Evolutionary conservation across 495 filamentous ascomycete genomes (phyloP).

Genomic region (Penicilliopsis zonata): DNA sequence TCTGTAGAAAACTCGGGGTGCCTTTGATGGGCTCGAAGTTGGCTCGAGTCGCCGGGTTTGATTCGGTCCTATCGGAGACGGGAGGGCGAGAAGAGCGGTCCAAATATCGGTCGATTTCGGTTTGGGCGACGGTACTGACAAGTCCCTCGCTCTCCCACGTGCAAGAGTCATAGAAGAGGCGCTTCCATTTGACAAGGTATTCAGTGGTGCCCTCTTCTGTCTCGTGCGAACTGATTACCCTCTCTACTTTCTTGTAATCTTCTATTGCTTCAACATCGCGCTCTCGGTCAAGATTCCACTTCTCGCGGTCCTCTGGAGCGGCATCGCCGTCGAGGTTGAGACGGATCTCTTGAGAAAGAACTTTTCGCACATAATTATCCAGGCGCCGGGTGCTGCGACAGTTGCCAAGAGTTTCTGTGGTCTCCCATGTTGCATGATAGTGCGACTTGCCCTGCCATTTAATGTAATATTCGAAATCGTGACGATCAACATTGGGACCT

Average conservation of each 20-base stretch:
- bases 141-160: constrained; percentile 83
- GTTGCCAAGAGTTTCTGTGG: constrained; percentile 51
- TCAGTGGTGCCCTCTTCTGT: constrained; percentile 65
- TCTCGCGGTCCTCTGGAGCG: constrained; percentile 77
- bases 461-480: constrained; percentile 88
- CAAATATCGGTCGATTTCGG: constrained; percentile 80
- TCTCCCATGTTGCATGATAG: constrained; percentile 92
- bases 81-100: constrained; percentile 67
- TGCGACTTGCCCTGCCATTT: constrained; percentile 97
- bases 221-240: constrained; percentile 71
- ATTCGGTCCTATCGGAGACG: constrained; percentile 60
- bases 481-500: constrained; percentile 45
- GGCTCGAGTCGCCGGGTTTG: constrained; percentile 59
- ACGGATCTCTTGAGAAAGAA: constrained; percentile 60
- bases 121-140: constrained; percentile 64
- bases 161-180: constrained; percentile 77
- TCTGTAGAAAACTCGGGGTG: constrained; percentile 75
- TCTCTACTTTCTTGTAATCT: constrained; percentile 82
- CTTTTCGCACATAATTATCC: constrained; percentile 86
- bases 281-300: constrained; percentile 82
- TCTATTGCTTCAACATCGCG: constrained; percentile 69
- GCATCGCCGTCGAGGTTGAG: constrained; percentile 57
- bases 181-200: constrained; percentile 87
- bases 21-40: constrained; percentile 59
- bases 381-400: constrained; percentile 70